Evolutionary conservation across 441 rosid species (phyloP), one percentile per base, ranked within the genome.

Genomic region (Pelargonium myrrhifolium): DNA sequence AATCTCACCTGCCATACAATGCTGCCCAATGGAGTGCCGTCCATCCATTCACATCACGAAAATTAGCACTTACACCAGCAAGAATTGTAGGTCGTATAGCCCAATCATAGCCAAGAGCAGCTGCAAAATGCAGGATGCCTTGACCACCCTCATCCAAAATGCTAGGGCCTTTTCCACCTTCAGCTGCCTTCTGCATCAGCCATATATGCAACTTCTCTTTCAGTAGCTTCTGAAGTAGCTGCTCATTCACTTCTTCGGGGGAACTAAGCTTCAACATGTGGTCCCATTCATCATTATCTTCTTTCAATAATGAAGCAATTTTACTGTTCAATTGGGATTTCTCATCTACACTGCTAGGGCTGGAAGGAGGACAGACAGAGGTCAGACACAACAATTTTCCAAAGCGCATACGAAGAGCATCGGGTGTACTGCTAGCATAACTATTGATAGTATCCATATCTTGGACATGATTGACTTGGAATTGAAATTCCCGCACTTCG

Each of bases 21-120:
- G 98, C 98, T 47, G 98, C 98, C 98, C 98, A 93, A 65, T 93
- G 98, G 76, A 93, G 97, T 69, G 96, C 98, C 42, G 97, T 93
- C 98, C 98, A 93, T 37, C 98, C 98, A 77, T 89, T 89, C 17
- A 74, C 81, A 71, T 93, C 98, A 3, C 98, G 91, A 73, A 90
- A 93, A 76, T 93, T 87, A 71, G 87, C 85, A 73, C 81, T 90
- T 66, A 90, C 97, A 71, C 98, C 98, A 1, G 96, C 85, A 61
- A 80, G 64, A 65, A 85, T 73, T 7, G 89, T 90, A 28, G 97
- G 97, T 71, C 86, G 89, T 56, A 89, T 78, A 64, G 94, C 98
- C 97, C 97, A 90, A 71, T 90, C 92, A 82, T 89, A 93, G 64
- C 91, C 97, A 72, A 93, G 88, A 70, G 96, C 90, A 76, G 96